These are phyloP conservation scores for Botrytis byssoidea DNA, from an alignment of 2,329 filamentous ascomycete species.

Conservation along the genomic window DNA sequence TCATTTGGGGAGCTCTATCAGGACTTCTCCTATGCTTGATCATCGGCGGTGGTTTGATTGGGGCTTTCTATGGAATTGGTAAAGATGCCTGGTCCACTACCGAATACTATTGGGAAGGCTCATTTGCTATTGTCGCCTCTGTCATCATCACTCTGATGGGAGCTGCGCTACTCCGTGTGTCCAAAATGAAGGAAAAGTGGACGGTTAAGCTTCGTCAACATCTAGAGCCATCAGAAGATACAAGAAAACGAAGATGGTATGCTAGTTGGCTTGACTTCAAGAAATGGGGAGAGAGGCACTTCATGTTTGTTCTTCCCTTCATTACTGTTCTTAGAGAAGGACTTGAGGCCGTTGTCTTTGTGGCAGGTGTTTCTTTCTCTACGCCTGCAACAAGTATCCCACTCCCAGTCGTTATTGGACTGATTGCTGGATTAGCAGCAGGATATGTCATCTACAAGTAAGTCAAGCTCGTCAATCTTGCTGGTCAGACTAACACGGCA, in stretches of 20 bases:
- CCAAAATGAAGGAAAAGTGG: constrained; percentile 86
- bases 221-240: constrained; percentile 48
- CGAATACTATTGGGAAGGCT: constrained; percentile 79
- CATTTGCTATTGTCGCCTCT: constrained; percentile 71
- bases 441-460: constrained; percentile 79
- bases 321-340: constrained; percentile 85
- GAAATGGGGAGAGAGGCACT: constrained; percentile 70
- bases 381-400: constrained; percentile 75
- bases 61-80: constrained; percentile 64
- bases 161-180: constrained; percentile 74
- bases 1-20: constrained; percentile 56
- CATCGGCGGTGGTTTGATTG: constrained; percentile 60
- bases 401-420: constrained; percentile 69
- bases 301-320: constrained; percentile 84
- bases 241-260: constrained; percentile 27
- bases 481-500: constrained; percentile 20
- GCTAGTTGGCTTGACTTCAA: constrained; percentile 52
- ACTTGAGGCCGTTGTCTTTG: constrained; percentile 81
- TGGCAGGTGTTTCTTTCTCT: constrained; percentile 78
- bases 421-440: constrained; percentile 63
- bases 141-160: constrained; percentile 82
- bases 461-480: constrained; percentile 36
- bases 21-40: constrained; percentile 57
- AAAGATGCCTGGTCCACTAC: constrained; percentile 63
- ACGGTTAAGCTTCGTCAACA: constrained; percentile 74